Percentiles rank a stretch among this genome's conserved stretches.
Conservation (phyloP, 352 stramenopile species). For the Phytophthora fragariaefolia region DNA sequence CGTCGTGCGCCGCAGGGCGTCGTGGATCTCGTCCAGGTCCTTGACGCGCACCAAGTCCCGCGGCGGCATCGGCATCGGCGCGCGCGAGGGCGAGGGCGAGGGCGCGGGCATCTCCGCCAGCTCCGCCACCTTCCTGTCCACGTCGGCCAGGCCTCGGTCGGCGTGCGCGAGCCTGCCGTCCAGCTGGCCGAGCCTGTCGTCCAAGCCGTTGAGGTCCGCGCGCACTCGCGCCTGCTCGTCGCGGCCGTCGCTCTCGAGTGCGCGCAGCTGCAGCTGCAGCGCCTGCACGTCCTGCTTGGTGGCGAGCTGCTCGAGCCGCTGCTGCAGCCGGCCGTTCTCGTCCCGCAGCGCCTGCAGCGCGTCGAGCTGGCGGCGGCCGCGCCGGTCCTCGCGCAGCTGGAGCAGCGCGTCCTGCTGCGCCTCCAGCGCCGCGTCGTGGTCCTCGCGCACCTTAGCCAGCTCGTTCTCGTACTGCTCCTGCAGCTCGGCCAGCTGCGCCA, state of each 20-base stretch:
- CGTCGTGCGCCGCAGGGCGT: slow-evolving; percentile 34
- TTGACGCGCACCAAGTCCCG: slow-evolving; percentile 27
- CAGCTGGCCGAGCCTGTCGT: slow-evolving; percentile 27
- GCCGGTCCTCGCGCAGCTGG: slow-evolving; percentile 21
- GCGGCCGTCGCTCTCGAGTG: slow-evolving; percentile 16
- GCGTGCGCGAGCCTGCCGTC: slow-evolving; percentile 16
- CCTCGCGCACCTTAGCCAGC: slow-evolving; percentile 36
- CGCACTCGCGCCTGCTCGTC: slow-evolving; percentile 28
- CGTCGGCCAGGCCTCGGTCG: slow-evolving; percentile 13
- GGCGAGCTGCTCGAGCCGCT: slow-evolving; percentile 17
- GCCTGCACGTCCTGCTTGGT: slow-evolving; percentile 23
- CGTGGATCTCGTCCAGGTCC: slow-evolving; percentile 25
- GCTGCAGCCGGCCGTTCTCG: slow-evolving; percentile 18
- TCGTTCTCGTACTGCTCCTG: slow-evolving; percentile 64
- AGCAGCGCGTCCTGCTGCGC: slow-evolving; percentile 44
- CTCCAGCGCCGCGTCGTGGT: slow-evolving; percentile 22
- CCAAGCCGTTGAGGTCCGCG: slow-evolving; percentile 22
- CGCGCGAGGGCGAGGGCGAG: not conserved
- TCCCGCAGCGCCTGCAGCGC: slow-evolving; percentile 16
- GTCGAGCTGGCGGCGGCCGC: slow-evolving; percentile 19
- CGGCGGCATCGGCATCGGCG: not conserved
- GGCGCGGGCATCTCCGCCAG: not conserved
- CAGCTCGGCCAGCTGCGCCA: slow-evolving; percentile 54
- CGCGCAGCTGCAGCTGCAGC: slow-evolving; percentile 24
- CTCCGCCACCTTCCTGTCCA: slow-evolving; percentile 11